A percentile compares a stretch with the other conserved stretches of the same genome.
phyloP scores from a whole-genome alignment of 257 asterid genomes.

The Primulina eburnea region DNA sequence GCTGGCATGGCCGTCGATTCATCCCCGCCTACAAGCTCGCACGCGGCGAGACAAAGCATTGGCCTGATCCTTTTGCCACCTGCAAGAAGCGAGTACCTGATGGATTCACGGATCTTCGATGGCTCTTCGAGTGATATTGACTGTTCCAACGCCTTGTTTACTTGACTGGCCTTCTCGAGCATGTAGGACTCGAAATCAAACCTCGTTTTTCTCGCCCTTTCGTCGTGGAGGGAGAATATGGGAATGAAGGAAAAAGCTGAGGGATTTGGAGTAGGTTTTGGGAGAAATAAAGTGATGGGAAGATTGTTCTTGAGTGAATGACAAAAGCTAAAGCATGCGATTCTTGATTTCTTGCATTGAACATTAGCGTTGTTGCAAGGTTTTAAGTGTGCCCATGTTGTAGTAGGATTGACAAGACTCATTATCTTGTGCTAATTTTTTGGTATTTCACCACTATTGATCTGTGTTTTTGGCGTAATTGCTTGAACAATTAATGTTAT shows the following conservation, averaged over 20 bases:
- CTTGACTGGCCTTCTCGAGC: slow-evolving; percentile 36
- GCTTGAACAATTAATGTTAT: background rate
- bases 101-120: slow-evolving; percentile 45
- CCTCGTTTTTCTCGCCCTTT: slow-evolving; percentile 19
- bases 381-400: slow-evolving; percentile 18
- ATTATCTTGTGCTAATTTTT: background rate
- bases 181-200: slow-evolving; percentile 44
- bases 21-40: slow-evolving; percentile 55
- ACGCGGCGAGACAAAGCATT: slow-evolving; percentile 54
- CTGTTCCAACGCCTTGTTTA: slow-evolving; percentile 47
- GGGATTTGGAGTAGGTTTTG: slow-evolving; percentile 21
- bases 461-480: too few species aligned
- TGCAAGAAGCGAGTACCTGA: slow-evolving; percentile 65
- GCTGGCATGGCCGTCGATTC: slow-evolving; percentile 52
- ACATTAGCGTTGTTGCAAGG: background rate
- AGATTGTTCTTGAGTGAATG: slow-evolving; percentile 27
- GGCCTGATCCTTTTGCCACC: slow-evolving; percentile 67
- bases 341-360: slow-evolving; percentile 20
- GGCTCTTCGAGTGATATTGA: slow-evolving; percentile 41
- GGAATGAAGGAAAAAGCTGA: slow-evolving; percentile 9
- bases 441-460: too few species aligned
- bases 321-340: slow-evolving; percentile 7
- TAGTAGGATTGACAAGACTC: slow-evolving; percentile 21
- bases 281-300: slow-evolving; percentile 19
- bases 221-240: slow-evolving; percentile 31